A percentile compares a stretch with the other conserved stretches of the same genome.
Conservation (phyloP, 1,284 basidiomycete species). For the Ustanciosporium gigantosporum region DNA sequence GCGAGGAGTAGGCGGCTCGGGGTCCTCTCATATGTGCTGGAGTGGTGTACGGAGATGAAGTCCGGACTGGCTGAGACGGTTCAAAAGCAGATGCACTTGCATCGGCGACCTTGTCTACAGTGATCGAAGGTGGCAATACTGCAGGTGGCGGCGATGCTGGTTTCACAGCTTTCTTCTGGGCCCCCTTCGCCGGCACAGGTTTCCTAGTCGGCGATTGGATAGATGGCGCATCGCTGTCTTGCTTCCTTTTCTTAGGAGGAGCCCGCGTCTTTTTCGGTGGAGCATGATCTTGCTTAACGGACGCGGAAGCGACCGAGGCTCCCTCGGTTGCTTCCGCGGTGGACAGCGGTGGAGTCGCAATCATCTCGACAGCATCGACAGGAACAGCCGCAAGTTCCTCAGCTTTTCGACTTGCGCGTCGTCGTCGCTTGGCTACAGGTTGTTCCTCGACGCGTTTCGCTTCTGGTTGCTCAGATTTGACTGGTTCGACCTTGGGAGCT, state of each 20-base stretch:
- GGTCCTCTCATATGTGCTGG: not conserved
- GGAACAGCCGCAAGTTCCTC: not conserved
- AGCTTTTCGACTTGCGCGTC: not conserved
- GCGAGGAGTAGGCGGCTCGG: not conserved
- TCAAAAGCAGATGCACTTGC: not conserved
- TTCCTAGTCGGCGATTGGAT: too few species aligned
- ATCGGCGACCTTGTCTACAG: not conserved
- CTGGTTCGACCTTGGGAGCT: not conserved
- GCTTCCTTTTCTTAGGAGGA: not conserved
- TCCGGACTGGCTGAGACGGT: not conserved
- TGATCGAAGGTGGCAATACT: too few species aligned
- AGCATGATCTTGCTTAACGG: too few species aligned
- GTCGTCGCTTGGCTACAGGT: not conserved
- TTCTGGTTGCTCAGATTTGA: constrained; percentile 9
- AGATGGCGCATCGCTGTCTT: constrained; percentile 13
- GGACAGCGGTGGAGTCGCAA: too few species aligned
- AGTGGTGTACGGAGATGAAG: not conserved
- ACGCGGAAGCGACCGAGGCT: too few species aligned
- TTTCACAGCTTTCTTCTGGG: constrained; percentile 8
- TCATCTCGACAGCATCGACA: not conserved
- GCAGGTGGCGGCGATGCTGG: too few species aligned
- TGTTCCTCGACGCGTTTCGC: not conserved
- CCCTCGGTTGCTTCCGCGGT: not conserved
- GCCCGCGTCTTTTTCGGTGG: too few species aligned
- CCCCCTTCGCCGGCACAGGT: too few species aligned